Percentiles rank a stretch among this genome's conserved stretches.
Evolutionary conservation across 495 filamentous ascomycete genomes (phyloP).

Genomic region (Neurospora sp.): DNA sequence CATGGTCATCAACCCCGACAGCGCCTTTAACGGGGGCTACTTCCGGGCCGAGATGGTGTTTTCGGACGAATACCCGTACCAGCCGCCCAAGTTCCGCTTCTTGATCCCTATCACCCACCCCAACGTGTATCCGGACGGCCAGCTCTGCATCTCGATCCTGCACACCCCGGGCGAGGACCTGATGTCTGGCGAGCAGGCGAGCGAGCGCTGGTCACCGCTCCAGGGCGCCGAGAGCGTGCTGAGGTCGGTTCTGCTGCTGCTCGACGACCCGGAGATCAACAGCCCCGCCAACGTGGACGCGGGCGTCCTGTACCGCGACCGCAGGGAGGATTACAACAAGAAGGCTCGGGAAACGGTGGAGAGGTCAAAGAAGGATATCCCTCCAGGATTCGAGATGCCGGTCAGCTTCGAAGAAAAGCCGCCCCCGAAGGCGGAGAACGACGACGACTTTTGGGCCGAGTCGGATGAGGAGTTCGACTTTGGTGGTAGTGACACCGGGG

Average conservation of each 20-base stretch:
- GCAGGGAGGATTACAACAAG: conserved; percentile 55
- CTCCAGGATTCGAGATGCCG: conserved; percentile 74
- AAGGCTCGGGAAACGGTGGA: conserved; percentile 63
- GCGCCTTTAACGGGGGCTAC: conserved; percentile 85
- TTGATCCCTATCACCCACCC: conserved; percentile 71
- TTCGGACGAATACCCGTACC: conserved; percentile 79
- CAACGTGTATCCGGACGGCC: conserved; percentile 85
- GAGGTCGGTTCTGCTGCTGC: conserved; percentile 81
- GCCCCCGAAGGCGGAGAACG: conserved; percentile 57
- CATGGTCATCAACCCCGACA: conserved; percentile 86
- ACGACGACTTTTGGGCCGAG: conserved; percentile 76
- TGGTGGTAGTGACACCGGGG: conserved; percentile 57
- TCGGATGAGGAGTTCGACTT: conserved; percentile 74
- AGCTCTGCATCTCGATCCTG: conserved; percentile 92
- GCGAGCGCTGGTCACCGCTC: conserved; percentile 85
- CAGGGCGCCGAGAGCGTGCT: conserved; percentile 92
- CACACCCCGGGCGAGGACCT: conserved; percentile 85
- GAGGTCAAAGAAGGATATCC: conserved; percentile 66
- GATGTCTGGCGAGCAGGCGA: conserved; percentile 79
- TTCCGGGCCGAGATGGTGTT: conserved; percentile 86
- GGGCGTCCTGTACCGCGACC: conserved; percentile 69
- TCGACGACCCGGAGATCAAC: conserved; percentile 87
- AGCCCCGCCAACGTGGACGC: conserved; percentile 95
- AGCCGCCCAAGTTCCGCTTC: conserved; percentile 89
- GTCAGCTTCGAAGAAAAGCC: conserved; percentile 51